These are phyloP conservation scores for Mycena capillaripes DNA, from an alignment of 768 basidiomycete species.

Conservation along the genomic window DNA sequence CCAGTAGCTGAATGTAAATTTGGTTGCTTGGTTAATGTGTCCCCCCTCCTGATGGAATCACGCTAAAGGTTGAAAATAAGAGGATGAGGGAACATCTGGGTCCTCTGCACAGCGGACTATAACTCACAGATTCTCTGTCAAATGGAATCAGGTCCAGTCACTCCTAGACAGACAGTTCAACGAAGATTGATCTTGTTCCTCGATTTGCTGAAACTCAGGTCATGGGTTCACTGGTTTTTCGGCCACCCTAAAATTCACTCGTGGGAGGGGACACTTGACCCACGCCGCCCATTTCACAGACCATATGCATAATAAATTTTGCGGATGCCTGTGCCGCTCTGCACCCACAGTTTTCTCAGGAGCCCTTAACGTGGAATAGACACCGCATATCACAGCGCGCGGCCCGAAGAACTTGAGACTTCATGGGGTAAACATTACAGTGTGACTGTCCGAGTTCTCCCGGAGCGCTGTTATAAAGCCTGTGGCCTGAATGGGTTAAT, in stretches of 20 bases:
- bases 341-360: background rate
- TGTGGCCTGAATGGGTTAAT: background rate
- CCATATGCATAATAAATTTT: background rate
- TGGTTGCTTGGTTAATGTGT: too few species aligned
- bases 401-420: background rate
- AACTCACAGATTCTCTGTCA: background rate
- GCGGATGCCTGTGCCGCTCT: background rate
- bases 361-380: background rate
- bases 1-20: background rate
- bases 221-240: background rate
- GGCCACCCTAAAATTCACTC: background rate
- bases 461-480: background rate
- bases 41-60: too few species aligned
- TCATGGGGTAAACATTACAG: background rate
- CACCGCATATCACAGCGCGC: background rate
- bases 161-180: constrained; percentile 8
- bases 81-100: background rate
- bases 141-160: background rate
- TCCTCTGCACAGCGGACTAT: background rate
- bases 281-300: background rate
- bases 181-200: constrained; percentile 11
- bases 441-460: background rate
- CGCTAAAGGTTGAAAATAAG: too few species aligned
- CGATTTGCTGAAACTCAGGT: background rate
- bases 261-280: background rate